Evolutionary conservation across 2,329 filamentous ascomycete species (phyloP).

Genomic region (Metarhizium anisopliae): DNA sequence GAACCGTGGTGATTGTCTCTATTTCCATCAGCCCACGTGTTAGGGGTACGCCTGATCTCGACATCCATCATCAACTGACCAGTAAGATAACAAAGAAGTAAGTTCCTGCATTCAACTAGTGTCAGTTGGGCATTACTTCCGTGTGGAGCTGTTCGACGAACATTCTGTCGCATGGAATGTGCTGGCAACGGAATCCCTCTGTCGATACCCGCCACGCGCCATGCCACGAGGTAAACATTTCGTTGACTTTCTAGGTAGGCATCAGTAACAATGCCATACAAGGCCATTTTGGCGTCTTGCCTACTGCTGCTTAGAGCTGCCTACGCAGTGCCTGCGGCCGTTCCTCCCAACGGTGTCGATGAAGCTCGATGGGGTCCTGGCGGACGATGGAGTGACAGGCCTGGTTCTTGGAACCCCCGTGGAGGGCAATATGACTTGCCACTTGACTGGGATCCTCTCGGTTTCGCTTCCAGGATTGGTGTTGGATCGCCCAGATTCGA

Average conservation of each 20-base stretch:
- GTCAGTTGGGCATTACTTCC: neutral
- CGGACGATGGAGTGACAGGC: neutral
- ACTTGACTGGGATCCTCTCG: constrained; percentile 7
- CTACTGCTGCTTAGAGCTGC: constrained; percentile 1
- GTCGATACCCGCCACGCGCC: neutral
- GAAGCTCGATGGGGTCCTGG: neutral
- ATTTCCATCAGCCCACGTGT: neutral
- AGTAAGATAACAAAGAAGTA: neutral
- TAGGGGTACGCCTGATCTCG: neutral
- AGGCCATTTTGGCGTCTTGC: neutral
- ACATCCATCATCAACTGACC: neutral
- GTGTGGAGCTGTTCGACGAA: neutral
- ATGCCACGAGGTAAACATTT: neutral
- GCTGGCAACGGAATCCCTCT: neutral
- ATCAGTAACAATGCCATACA: neutral
- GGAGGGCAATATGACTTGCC: constrained; percentile 7
- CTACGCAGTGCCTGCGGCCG: neutral
- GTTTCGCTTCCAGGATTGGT: constrained; percentile 7
- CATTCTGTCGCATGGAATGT: neutral
- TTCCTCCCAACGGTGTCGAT: neutral
- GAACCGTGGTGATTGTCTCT: neutral
- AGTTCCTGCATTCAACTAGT: neutral
- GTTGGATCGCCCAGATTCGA: constrained; percentile 9
- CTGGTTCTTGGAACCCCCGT: neutral
- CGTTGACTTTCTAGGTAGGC: neutral